Percentiles rank a stretch among this genome's conserved stretches.
Conservation (phyloP, 331 rosid genomes). For the Spiraea crenata region DNA sequence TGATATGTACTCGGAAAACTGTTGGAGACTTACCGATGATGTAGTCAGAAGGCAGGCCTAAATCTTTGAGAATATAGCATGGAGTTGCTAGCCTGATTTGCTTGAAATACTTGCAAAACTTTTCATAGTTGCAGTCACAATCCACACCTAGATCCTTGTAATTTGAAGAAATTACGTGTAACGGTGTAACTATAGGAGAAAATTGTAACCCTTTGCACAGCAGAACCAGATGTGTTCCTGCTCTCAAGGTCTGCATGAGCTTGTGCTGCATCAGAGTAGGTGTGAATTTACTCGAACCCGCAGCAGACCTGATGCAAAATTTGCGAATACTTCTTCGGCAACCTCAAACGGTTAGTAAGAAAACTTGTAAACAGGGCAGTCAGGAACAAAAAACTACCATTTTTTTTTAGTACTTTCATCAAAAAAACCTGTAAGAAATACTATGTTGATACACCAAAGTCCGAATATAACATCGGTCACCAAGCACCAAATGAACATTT, state of each 20-base stretch:
- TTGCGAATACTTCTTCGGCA: constrained; percentile 60
- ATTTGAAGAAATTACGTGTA: background rate
- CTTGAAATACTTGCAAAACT: no score
- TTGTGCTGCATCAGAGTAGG: constrained; percentile 60
- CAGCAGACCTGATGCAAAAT: constrained; percentile 46
- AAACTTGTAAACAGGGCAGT: constrained; percentile 50
- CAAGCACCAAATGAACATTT: no score
- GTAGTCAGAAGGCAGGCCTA: no score
- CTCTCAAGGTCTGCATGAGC: constrained; percentile 70
- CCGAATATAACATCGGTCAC: no score
- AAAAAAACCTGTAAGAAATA: no score
- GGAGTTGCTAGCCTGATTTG: no score
- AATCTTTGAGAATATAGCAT: no score
- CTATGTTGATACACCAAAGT: no score
- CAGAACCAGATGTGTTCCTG: constrained; percentile 65
- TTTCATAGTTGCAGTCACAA: background rate
- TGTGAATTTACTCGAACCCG: constrained; percentile 59
- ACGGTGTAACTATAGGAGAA: constrained; percentile 36
- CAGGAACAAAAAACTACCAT: constrained; percentile 72
- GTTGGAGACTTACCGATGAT: no score
- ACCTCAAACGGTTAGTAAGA: constrained; percentile 45
- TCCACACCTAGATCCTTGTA: background rate
- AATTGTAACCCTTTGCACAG: constrained; percentile 34
- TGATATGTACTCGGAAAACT: no score
- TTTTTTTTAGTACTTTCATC: constrained; percentile 11